Evolutionary conservation across 345 rosid genomes (phyloP).

Genomic region (Melaleuca alternifolia): DNA sequence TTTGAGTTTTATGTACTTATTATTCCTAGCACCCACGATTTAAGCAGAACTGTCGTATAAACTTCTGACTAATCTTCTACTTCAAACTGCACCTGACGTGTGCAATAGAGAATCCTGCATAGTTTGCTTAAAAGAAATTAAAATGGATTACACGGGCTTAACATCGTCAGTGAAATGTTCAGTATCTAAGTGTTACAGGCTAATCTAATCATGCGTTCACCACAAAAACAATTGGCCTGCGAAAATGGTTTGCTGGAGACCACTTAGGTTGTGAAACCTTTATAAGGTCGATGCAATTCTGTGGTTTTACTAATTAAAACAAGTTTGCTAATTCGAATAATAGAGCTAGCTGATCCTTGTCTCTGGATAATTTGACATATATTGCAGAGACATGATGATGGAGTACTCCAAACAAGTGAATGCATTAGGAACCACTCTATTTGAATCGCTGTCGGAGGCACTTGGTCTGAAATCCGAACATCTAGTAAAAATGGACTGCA

Average conservation of each 20-base stretch:
- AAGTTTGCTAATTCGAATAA: background rate
- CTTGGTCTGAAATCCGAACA: conserved; percentile 31
- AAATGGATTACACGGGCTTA: background rate
- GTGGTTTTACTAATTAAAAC: background rate
- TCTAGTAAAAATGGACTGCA: conserved; percentile 32
- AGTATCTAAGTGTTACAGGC: background rate
- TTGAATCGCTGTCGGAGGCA: conserved; percentile 53
- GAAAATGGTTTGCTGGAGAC: background rate
- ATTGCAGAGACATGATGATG: conserved; percentile 14
- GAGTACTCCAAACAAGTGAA: conserved; percentile 27
- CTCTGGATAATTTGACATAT: background rate
- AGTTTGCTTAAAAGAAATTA: background rate
- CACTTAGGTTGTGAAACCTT: background rate
- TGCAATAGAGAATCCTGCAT: background rate
- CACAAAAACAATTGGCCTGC: background rate
- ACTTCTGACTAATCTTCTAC: background rate
- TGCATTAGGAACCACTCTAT: conserved; percentile 22
- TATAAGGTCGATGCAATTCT: background rate
- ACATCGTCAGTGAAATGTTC: background rate
- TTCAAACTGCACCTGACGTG: background rate
- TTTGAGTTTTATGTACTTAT: background rate
- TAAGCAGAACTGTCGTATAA: background rate
- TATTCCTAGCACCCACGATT: background rate
- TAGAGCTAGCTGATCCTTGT: no score
- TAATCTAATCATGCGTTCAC: background rate